Evolutionary conservation across 2,329 filamentous ascomycete genomes (phyloP), one percentile per base, ranked within the genome.

Genomic region (Lasiodiplodia sp.): DNA sequence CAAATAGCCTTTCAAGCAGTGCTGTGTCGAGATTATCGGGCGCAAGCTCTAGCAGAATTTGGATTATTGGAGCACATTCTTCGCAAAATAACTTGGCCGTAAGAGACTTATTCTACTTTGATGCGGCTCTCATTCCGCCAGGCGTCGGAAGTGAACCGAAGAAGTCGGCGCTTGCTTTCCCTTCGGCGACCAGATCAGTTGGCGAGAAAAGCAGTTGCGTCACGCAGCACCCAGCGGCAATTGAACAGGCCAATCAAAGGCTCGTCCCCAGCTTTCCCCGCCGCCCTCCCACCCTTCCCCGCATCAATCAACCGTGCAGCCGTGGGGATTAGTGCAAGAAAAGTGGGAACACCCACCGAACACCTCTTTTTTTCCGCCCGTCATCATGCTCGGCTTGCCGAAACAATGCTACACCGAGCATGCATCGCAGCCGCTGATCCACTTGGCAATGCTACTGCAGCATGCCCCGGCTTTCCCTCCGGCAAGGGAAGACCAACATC

Each of bases 321-420:
- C 55, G 55, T 58, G 40, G 56, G 56, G 56, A 28, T 8, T 47
- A 16, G 38, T 16, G 14, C 38, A 49, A n/a, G 14, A 38, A 62
- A 63, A 63, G 60, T 52, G 60, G 60, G 16, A 47, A 49, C 60
- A 23, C n/a, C 60, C 60, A 34, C 44, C 60, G n/a, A 63, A 52
- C 60, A n/a, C 23, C 47, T 23, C 16, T 37, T 64, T 64, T 63
- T 63, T 64, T 52, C 47, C 60, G 44, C 60, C 44, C 60, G 44
- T 63, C 44, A 63, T 18, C 25, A 5, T 21, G 1, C 16, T 66
- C 63, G 63, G 51, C 52, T 56, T 66, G n/a, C 52, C 51, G 51
- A 31, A 44, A 38, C 63, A 34, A 40, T 28, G 28, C 34, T 55
- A 14, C 37, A 21, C 62, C 62, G 62, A 55, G 31, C n/a, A 37